Evolutionary conservation across 2,329 filamentous ascomycete genomes (phyloP).

Genomic region (Coniochaeta prunicola): DNA sequence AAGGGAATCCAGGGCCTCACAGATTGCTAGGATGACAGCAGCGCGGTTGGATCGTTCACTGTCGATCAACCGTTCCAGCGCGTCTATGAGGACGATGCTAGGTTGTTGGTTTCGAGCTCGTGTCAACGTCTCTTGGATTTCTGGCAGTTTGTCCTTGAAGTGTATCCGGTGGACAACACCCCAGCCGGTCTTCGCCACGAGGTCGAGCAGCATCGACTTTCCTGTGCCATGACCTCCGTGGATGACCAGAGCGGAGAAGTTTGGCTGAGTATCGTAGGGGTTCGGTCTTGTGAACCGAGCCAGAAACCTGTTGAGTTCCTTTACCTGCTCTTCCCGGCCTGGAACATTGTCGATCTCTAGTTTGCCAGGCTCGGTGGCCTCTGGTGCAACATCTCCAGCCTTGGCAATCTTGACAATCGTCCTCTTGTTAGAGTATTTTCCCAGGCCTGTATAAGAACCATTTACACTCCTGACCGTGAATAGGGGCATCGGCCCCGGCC

Average conservation of each 20-base stretch:
- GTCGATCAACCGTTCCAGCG: slow-evolving; percentile 63
- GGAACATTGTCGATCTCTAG: slow-evolving; percentile 52
- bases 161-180: slow-evolving; percentile 58
- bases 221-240: slow-evolving; percentile 81
- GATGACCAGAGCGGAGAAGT: slow-evolving; percentile 56
- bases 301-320: slow-evolving; percentile 61
- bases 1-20: slow-evolving; percentile 45
- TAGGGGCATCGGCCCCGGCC: slow-evolving; percentile 48
- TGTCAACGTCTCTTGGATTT: slow-evolving; percentile 61
- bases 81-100: slow-evolving; percentile 72
- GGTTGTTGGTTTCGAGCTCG: slow-evolving; percentile 63
- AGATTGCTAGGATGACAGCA: slow-evolving; percentile 42
- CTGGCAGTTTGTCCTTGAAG: slow-evolving; percentile 45
- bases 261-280: slow-evolving; percentile 8
- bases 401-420: slow-evolving; percentile 24
- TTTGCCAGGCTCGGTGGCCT: slow-evolving; percentile 17
- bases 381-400: slow-evolving; percentile 6
- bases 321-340: slow-evolving; percentile 58
- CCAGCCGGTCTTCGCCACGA: slow-evolving; percentile 63
- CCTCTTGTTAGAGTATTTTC: slow-evolving; percentile 23
- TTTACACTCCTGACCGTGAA: slow-evolving; percentile 56
- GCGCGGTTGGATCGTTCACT: slow-evolving; percentile 46
- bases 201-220: slow-evolving; percentile 67
- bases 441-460: slow-evolving; percentile 33
- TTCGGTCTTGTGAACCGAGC: slow-evolving; percentile 40